These are phyloP conservation scores for Niveomyces coronatus DNA, from an alignment of 2,329 filamentous ascomycete species.

Conservation along the genomic window DNA sequence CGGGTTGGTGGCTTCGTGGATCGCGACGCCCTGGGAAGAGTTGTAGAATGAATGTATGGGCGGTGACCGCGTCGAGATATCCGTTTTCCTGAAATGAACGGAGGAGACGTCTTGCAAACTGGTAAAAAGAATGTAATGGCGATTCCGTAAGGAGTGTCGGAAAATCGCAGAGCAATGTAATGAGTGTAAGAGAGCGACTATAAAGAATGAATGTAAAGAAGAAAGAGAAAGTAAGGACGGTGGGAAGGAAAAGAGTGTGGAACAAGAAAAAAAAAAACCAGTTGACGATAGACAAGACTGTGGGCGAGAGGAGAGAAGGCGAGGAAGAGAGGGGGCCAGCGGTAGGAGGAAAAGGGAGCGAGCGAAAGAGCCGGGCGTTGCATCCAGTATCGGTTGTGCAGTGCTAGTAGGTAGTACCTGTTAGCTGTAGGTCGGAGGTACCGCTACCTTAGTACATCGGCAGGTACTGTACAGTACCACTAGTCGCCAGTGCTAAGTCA, in stretches of 20 bases:
- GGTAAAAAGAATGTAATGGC: constrained; percentile 5
- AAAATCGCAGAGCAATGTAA: neutral
- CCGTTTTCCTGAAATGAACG: neutral
- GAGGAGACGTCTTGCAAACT: neutral
- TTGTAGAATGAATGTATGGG: neutral
- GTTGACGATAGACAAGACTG: constrained; percentile 23
- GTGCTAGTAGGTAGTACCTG: neutral
- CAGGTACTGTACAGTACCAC: too few relatives aligned
- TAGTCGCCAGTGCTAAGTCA: too few relatives aligned
- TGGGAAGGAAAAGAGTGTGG: constrained; percentile 29
- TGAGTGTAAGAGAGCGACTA: constrained; percentile 7
- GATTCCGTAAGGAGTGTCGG: constrained; percentile 4
- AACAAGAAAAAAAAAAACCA: constrained; percentile 24
- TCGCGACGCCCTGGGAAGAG: neutral
- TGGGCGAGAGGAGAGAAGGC: constrained; percentile 24
- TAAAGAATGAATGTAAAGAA: constrained; percentile 6
- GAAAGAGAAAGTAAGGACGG: constrained; percentile 13
- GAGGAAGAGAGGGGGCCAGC: constrained; percentile 22
- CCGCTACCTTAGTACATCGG: too few relatives aligned
- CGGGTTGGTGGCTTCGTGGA: too few relatives aligned
- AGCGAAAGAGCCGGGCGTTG: neutral
- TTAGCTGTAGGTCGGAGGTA: too few relatives aligned
- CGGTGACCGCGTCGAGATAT: constrained; percentile 1
- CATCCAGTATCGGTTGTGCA: neutral
- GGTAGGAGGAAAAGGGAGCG: constrained; percentile 27